Base-by-base conservation (phyloP, 2,329 filamentous ascomycete species). In the Sarocladium strictum region DNA sequence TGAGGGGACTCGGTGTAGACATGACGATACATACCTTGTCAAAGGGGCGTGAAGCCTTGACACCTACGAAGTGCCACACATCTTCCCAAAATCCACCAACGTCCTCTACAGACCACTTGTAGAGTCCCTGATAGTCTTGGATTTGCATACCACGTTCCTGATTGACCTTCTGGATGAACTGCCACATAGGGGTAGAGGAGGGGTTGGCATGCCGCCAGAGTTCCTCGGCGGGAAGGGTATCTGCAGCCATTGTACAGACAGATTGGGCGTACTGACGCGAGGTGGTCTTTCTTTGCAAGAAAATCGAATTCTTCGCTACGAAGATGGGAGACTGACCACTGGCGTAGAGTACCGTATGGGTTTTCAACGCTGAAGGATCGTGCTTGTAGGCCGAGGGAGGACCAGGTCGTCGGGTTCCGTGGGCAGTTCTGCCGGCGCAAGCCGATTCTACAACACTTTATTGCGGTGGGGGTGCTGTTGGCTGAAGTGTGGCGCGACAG, bases 31-130 rank as follows among this genome's bases (percentile, higher is more conserved):
- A 10, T 51, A 89, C 86, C 72, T 80, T 68, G 24, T 77, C 72
- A 65, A 82, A 92, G 7, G 75, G 69, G 62, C 74, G 76, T 23
- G 87, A 87, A 4, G 89, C 83, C 59, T 77, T 84, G 61, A 97
- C 79, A 41, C 87, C 87, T 2, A 88, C 88, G 69, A 87, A 92
- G 40, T 88, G 76, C 92, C 92, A 97, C 10, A 90, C 80, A 54
- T 91, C 86, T 51, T 80, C 84, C 93, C 93, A 97, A 68, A 97
- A 96, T 1, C 78, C 73, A 23, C 84, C 78, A 7, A 90, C 78
- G 61, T 93, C 77, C 7, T 86, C 80, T 59, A 94, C 79, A 60
- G 90, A 96, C 93, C 93, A 97, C 66, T 80, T 73, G 72, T 93
- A 88, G 9, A 97, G 79, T n/a, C 83, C 83, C 19, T 84, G 72